Percentiles rank a stretch among this genome's conserved stretches.
Evolutionary conservation across 495 filamentous ascomycete species (phyloP).

Genomic region (Penicillium antarcticum): DNA sequence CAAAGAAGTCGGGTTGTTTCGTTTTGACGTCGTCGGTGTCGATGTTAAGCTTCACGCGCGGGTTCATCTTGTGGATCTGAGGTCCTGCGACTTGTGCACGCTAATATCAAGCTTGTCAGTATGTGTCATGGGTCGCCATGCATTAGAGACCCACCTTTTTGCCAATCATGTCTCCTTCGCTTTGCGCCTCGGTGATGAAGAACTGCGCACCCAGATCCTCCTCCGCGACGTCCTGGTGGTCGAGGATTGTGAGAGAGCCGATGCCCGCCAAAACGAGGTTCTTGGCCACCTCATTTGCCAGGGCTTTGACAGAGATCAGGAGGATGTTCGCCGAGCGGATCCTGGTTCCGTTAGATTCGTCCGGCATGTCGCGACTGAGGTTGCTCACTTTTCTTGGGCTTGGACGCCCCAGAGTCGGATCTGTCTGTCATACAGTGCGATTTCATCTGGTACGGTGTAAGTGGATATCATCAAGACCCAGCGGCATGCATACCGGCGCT

Average conservation of each 20-base stretch:
- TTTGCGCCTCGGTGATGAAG: constrained; percentile 67
- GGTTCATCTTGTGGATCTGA: constrained; percentile 81
- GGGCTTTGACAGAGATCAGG: constrained; percentile 79
- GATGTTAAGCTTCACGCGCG: constrained; percentile 73
- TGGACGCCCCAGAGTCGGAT: constrained; percentile 98
- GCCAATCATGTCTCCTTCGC: constrained; percentile 49
- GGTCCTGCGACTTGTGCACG: constrained; percentile 80
- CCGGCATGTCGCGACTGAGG: not conserved
- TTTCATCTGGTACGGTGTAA: constrained; percentile 66
- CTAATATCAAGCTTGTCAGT: constrained; percentile 30
- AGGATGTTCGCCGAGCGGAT: constrained; percentile 82
- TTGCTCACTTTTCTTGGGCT: constrained; percentile 72
- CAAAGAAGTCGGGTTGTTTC: constrained; percentile 69
- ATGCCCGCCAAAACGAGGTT: constrained; percentile 96
- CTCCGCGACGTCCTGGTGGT: constrained; percentile 72
- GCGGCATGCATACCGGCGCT: constrained; percentile 42
- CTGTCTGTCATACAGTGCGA: constrained; percentile 95
- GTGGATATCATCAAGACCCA: not conserved
- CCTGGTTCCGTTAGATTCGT: constrained; percentile 4
- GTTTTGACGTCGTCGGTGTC: constrained; percentile 61
- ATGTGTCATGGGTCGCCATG: not conserved
- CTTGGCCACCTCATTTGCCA: constrained; percentile 95
- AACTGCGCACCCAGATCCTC: constrained; percentile 87
- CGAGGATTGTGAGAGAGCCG: constrained; percentile 84
- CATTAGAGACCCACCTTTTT: constrained; percentile 55